Percentiles rank a stretch among this genome's conserved stretches.
Evolutionary conservation across 192 early-diverging fungal genomes (phyloP).

Genomic region (Jimgerdemannia flammicorona): DNA sequence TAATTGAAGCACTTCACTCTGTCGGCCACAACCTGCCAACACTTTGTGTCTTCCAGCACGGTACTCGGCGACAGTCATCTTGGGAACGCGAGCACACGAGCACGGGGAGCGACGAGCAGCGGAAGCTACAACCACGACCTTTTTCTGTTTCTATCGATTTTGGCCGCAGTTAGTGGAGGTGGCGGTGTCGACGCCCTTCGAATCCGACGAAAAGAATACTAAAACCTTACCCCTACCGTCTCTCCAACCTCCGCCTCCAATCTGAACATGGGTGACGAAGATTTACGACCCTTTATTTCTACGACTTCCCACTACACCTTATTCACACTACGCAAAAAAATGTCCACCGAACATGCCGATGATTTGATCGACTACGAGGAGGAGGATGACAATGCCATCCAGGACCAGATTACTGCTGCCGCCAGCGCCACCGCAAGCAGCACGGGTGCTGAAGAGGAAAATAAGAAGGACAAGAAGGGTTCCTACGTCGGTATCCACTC

Average conservation of each 20-base stretch:
- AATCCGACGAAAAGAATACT: not conserved
- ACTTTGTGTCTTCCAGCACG: no score
- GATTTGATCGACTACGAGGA: conserved; percentile 98
- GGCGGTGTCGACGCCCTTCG: not conserved
- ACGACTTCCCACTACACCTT: not conserved
- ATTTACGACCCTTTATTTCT: not conserved
- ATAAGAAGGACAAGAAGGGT: conserved; percentile 90
- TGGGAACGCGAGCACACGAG: not conserved
- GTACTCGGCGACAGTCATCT: not conserved
- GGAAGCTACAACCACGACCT: not conserved
- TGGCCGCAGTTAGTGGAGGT: not conserved
- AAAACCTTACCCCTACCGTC: not conserved
- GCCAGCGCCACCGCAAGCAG: conserved; percentile 30
- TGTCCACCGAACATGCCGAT: conserved; percentile 67
- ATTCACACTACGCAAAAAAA: conserved; percentile 12
- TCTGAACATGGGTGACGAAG: not conserved
- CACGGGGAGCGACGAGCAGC: not conserved
- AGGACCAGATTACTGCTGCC: conserved; percentile 44
- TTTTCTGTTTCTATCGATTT: not conserved
- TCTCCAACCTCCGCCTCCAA: not conserved
- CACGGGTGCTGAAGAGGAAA: conserved; percentile 49
- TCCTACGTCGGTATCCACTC: conserved; percentile 98
- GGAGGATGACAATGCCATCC: conserved; percentile 75
- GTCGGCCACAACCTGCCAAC: no score
- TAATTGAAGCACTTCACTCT: no score